Conservation (phyloP, 495 filamentous ascomycete species). For the Penicillium coffeae region DNA sequence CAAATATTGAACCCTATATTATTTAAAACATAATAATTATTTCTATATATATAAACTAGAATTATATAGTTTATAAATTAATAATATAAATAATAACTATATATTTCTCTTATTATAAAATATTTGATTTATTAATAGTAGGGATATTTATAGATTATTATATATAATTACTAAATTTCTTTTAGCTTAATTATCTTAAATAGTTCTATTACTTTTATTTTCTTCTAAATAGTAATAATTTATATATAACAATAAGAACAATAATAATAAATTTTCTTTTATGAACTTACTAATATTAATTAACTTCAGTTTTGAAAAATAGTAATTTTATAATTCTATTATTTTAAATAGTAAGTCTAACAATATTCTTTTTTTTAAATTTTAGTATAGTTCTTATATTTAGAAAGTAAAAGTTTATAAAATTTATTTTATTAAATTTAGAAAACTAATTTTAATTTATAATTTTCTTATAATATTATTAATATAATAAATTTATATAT, state of each 20-base stretch:
- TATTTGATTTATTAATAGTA: background rate
- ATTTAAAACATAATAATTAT: background rate
- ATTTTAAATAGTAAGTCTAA: background rate
- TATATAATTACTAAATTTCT: background rate
- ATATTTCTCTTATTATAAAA: background rate
- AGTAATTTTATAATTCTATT: background rate
- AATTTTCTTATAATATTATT: background rate
- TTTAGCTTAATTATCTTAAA: background rate
- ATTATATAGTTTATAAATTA: background rate
- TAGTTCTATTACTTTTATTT: background rate
- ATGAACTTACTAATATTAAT: too few species aligned
- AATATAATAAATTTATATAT: background rate
- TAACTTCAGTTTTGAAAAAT: too few species aligned
- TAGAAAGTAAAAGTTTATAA: too few species aligned
- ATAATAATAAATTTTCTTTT: too few species aligned
- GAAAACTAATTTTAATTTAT: background rate
- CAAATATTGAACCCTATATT: background rate
- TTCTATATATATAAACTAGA: background rate
- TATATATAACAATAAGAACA: background rate
- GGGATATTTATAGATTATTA: background rate
- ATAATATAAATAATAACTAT: background rate
- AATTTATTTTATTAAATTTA: background rate
- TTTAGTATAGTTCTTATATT: too few species aligned
- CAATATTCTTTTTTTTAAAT: too few species aligned
- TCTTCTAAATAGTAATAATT: background rate